Percentiles rank a stretch among this genome's conserved stretches.
Conservation (phyloP, 306 rosid genomes). For the Myrica gale region DNA sequence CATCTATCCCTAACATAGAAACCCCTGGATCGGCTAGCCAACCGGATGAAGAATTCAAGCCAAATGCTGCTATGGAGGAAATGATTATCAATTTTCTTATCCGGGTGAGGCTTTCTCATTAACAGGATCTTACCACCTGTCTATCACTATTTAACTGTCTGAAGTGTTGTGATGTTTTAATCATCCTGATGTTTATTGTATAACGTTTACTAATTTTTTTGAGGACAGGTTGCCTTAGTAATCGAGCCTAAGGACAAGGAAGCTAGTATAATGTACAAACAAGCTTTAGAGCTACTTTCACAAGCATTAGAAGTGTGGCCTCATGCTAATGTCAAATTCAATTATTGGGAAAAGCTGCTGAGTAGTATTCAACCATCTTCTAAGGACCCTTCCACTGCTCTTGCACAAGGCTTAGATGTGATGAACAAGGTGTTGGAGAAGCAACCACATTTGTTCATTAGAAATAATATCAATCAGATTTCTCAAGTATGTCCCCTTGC, state of each 20-base stretch:
- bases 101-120: conserved; percentile 62
- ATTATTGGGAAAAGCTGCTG: conserved; percentile 91
- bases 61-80: conserved; percentile 99
- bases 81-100: conserved; percentile 96
- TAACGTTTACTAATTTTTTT: conserved; percentile 24
- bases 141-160: neutral
- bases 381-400: conserved; percentile 96
- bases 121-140: neutral
- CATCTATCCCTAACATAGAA: conserved; percentile 87
- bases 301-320: conserved; percentile 99
- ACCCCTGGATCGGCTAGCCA: conserved; percentile 92
- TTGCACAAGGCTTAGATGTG: conserved; percentile 98
- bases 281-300: conserved; percentile 92
- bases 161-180: neutral
- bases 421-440: conserved; percentile 98
- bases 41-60: conserved; percentile 98
- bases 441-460: conserved; percentile 92
- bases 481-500: conserved; percentile 71
- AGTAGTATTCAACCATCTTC: conserved; percentile 96
- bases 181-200: neutral
- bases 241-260: conserved; percentile 99
- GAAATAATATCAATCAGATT: conserved; percentile 90
- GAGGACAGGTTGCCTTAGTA: conserved; percentile 87
- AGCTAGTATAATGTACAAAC: conserved; percentile 90
- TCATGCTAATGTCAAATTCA: conserved; percentile 90